These are phyloP conservation scores for Neopestalotiopsis sp. DNA, from an alignment of 2,329 filamentous ascomycete genomes.

Conservation along the genomic window DNA sequence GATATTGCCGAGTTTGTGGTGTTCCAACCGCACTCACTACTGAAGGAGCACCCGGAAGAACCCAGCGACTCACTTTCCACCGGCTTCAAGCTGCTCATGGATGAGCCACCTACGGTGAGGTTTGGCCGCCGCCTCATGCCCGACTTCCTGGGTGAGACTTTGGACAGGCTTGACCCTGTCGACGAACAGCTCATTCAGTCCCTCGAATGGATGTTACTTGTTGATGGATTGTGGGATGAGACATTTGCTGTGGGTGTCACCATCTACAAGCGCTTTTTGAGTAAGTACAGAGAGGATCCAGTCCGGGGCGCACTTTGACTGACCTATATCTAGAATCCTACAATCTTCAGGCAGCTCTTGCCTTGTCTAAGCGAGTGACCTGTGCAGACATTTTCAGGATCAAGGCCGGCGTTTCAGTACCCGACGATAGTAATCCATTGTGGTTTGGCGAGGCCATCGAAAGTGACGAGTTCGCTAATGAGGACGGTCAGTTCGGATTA, in stretches of 20 bases:
- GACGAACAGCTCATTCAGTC: slow-evolving; percentile 77
- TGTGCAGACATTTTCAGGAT: slow-evolving; percentile 53
- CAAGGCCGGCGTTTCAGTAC: slow-evolving; percentile 36
- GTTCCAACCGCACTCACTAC: slow-evolving; percentile 63
- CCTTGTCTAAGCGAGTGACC: slow-evolving; percentile 55
- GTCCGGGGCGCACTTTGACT: background rate
- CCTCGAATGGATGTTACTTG: slow-evolving; percentile 82
- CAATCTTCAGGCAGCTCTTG: slow-evolving; percentile 59
- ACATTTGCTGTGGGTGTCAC: slow-evolving; percentile 72
- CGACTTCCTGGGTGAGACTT: slow-evolving; percentile 72
- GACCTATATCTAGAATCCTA: slow-evolving; percentile 44
- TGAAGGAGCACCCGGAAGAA: slow-evolving; percentile 49
- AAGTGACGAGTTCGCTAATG: slow-evolving; percentile 33
- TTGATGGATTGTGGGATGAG: slow-evolving; percentile 73
- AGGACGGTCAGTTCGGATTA: slow-evolving; percentile 42
- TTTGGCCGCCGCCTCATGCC: slow-evolving; percentile 69
- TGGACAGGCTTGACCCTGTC: slow-evolving; percentile 57
- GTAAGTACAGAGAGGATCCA: slow-evolving; percentile 57
- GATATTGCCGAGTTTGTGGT: slow-evolving; percentile 76
- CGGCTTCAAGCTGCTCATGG: slow-evolving; percentile 57
- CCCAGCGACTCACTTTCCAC: slow-evolving; percentile 44
- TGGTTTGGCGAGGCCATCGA: slow-evolving; percentile 35
- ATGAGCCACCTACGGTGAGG: slow-evolving; percentile 54
- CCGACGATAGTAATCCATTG: slow-evolving; percentile 37
- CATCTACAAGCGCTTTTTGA: slow-evolving; percentile 82